Percentiles rank a stretch among this genome's conserved stretches.
These are phyloP conservation scores for Trichoderma virens DNA, from an alignment of 495 filamentous ascomycete genomes.

Conservation along the genomic window DNA sequence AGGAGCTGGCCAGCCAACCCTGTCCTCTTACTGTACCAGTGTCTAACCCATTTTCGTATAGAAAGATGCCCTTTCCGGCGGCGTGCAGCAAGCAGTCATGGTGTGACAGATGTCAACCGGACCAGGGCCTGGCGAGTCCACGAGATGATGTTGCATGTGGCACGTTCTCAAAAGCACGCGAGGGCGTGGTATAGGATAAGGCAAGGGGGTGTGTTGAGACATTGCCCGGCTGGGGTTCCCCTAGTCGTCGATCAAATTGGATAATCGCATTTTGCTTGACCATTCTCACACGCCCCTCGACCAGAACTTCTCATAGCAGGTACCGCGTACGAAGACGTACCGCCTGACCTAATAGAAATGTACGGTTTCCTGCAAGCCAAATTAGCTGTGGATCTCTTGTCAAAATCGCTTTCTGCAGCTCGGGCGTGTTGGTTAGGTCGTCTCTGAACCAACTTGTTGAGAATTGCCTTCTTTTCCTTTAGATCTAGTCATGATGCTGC, in stretches of 20 bases:
- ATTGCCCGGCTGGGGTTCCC: neutral
- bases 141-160: slow-evolving; percentile 9
- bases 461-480: neutral
- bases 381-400: slow-evolving; percentile 1
- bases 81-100: slow-evolving; percentile 4
- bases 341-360: slow-evolving; percentile 3
- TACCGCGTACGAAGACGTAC: neutral
- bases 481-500: neutral
- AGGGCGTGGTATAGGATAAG: neutral
- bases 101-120: neutral
- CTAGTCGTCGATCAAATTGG: slow-evolving; percentile 2
- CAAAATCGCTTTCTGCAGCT: neutral
- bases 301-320: neutral
- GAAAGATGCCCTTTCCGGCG: neutral
- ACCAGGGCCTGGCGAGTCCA: neutral
- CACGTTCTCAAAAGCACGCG: slow-evolving; percentile 1
- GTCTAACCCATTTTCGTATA: neutral
- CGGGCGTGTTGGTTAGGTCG: neutral
- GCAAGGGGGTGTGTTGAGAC: neutral
- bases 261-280: neutral
- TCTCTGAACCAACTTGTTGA: neutral
- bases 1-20: neutral
- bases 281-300: neutral
- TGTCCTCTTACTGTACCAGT: neutral
- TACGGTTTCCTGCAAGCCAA: neutral